Evolutionary conservation across 2,329 filamentous ascomycete genomes (phyloP), one percentile per base, ranked within the genome.

Genomic region (Colletotrichum filicis): DNA sequence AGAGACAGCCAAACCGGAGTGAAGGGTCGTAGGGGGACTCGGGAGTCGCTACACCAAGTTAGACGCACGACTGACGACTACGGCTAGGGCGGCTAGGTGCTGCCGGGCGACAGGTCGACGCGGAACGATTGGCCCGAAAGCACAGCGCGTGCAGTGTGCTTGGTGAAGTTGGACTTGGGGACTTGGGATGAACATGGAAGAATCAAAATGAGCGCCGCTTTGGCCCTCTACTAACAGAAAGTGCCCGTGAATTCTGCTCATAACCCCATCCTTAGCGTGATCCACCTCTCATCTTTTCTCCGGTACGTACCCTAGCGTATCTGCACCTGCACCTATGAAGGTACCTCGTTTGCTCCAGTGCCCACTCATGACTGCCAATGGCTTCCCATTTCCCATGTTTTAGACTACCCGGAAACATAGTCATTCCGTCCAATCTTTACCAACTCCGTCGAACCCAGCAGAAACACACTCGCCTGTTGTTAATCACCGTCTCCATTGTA

Each of bases 371-470:
- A 42, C 22, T 37, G 62, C 53, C 24, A 22, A 63, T 14, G 22
- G 28, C 42, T 35, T 35, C 5, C 24, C 60, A 63, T 63, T 63
- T 63, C n/a, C 60, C 60, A 63, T 63, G 11, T 22, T 53, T 28
- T n/a, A 63, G 42, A 37, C 42, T 61, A 5, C 58, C 69, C 69
- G 69, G 58, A 72, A 63, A 72, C 69, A 63, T 53, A 37, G 28
- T 6, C 37, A 37, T 63, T 37, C 37, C 46, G 56, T 49, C 32
- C 42, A 56, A 57, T 71, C 67, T 55, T 61, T 49, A 24, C 56
- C 68, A 26, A 28, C 62, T 67, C 55, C 63, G 57, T 67, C 67
- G 37, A 32, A 22, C 42, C 32, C 49, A 37, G 30, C n/a, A 37
- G 5, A 16, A 52, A 46, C 37, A 49, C 49, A 8, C 35, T n/a